Percentiles rank a stretch among this genome's conserved stretches.
These are phyloP conservation scores for Ganoderma multipileum DNA, from an alignment of 1,284 basidiomycete species.

Conservation along the genomic window DNA sequence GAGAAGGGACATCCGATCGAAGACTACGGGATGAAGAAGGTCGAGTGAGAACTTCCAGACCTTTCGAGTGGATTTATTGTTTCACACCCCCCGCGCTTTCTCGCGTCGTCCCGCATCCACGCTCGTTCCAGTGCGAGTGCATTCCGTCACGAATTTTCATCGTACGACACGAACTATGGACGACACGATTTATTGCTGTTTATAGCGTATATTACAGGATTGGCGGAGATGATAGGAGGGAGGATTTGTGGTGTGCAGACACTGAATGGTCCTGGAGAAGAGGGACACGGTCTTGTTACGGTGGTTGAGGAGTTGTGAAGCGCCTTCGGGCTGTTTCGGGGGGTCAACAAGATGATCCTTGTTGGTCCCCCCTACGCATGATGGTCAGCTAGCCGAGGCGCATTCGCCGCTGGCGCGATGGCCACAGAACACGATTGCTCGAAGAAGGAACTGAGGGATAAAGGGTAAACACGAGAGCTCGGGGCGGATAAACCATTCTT, in stretches of 20 bases:
- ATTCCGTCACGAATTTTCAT: background rate
- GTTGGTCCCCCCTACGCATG: background rate
- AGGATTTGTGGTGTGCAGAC: background rate
- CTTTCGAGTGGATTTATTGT: background rate
- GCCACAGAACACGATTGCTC: background rate
- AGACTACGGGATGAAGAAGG: slow-evolving; percentile 46
- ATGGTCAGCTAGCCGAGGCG: background rate
- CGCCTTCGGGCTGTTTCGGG: background rate
- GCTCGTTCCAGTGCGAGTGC: background rate
- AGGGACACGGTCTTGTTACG: background rate
- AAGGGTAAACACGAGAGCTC: background rate
- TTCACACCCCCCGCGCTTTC: background rate
- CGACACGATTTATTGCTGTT: background rate
- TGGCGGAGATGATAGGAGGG: background rate
- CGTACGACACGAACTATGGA: background rate
- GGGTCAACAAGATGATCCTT: background rate
- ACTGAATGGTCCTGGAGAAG: background rate
- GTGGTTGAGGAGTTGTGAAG: background rate
- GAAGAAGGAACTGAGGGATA: background rate
- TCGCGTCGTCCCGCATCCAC: background rate
- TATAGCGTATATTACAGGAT: background rate
- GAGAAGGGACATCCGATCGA: slow-evolving; percentile 51
- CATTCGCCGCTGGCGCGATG: background rate
- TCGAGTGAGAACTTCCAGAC: slow-evolving; percentile 42
- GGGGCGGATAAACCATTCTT: background rate